Conservation (phyloP, 2,329 filamentous ascomycete species). For the Hirsutella minnesotensis region DNA sequence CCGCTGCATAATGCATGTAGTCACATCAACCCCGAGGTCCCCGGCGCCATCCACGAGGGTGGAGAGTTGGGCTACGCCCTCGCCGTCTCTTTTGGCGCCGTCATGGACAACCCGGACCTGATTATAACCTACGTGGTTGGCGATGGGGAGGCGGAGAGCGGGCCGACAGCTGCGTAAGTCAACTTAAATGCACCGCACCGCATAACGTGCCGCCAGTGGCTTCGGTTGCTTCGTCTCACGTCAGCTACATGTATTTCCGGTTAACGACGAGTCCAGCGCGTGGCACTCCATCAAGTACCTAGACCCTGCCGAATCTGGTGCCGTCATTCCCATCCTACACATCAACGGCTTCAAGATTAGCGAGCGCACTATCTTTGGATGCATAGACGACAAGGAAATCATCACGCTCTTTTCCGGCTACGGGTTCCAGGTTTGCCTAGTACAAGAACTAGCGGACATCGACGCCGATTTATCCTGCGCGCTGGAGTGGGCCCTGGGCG, state of each 20-base stretch:
- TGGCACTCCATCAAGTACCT: slow-evolving; percentile 48
- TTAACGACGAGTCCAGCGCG: neutral
- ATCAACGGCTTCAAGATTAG: slow-evolving; percentile 82
- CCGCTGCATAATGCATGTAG: no score
- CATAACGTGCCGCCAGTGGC: no score
- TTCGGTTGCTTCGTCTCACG: no score
- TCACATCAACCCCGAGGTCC: slow-evolving; percentile 69
- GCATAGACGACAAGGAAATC: slow-evolving; percentile 64
- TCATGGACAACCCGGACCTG: slow-evolving; percentile 63
- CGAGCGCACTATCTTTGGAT: slow-evolving; percentile 62
- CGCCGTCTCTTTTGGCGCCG: slow-evolving; percentile 66
- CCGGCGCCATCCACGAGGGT: slow-evolving; percentile 66
- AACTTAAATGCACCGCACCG: no score
- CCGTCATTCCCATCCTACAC: slow-evolving; percentile 66
- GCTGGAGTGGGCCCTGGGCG: no score
- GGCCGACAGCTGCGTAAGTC: slow-evolving; percentile 52
- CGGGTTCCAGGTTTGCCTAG: slow-evolving; percentile 70
- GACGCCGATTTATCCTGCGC: neutral
- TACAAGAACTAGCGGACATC: slow-evolving; percentile 61
- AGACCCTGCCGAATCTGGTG: slow-evolving; percentile 67
- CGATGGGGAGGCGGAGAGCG: slow-evolving; percentile 73
- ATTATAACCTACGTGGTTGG: slow-evolving; percentile 71
- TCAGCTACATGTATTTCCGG: slow-evolving; percentile 51
- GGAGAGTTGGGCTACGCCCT: slow-evolving; percentile 74
- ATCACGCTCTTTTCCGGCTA: slow-evolving; percentile 59